Base-by-base conservation (phyloP, 148 eudicot species). In the Dysphania ambrosioides region DNA sequence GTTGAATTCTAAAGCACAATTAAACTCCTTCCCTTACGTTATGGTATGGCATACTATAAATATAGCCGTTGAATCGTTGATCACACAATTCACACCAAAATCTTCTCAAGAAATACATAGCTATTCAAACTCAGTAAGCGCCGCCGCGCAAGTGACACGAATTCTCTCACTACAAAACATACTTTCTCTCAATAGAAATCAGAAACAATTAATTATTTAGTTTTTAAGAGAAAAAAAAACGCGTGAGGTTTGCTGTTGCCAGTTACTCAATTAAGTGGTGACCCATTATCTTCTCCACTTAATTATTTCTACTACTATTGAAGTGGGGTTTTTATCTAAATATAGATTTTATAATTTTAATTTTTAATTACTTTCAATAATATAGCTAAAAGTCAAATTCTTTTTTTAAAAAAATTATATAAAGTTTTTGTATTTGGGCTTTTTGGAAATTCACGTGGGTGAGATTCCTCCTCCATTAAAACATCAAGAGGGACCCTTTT, bases 31-130 rank as follows among this genome's bases (percentile, higher is more conserved):
- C 18, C 24, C 67, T 63, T 63, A 63, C 41, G 67, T 34, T 30
- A 32, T 7, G 2, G 4, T 21, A 23, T 65, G 26, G 24, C 2
- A 53, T 34, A 4, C 30, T 65, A 65, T 36, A 65, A 65, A 65
- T 35, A 65, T 65, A 65, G 68, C 68, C 68, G 68, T 65, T 65
- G 68, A 65, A n/a, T n/a, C n/a, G n/a, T n/a, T n/a, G n/a, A n/a
- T n/a, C n/a, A n/a, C n/a, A n/a, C n/a, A n/a, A n/a, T n/a, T 65
- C 23, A 21, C 47, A 35, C 41, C 41, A 13, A 31, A 31, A 13
- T 16, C 64, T 27, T 60, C 38, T 10, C 67, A 18, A 30, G 30
- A 60, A 13, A 12, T 12, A 29, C 19, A 59, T 11, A 59, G 4
- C 47, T 8, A 5, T 63, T 63, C 67, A 65, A 65, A 65, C 44